Evolutionary conservation across 129 eudicot species (phyloP), one percentile per base, ranked within the genome.

Genomic region (Artemisia tridentata): DNA sequence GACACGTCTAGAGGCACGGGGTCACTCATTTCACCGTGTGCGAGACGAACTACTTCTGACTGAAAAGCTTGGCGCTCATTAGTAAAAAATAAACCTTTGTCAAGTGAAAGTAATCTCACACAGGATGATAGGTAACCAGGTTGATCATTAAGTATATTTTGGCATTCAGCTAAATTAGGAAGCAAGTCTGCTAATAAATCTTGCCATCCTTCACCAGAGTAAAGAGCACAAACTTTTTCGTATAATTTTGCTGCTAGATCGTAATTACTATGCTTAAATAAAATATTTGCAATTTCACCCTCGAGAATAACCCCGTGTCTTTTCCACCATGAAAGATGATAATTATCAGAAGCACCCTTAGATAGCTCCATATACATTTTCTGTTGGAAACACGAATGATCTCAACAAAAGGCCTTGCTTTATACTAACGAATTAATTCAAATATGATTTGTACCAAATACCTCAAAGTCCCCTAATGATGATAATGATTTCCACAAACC

Each of bases 1-100:
- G 98, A 93, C 27, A 95, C 99, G 53, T 95, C 99, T 59, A 95
- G 80, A 27, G 99, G 97, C 75, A 90, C 97, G 16, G 96, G 97
- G 65, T 88, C 84, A 77, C 85, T 75, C 97, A 88, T 86, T 81
- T 95, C 97, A 71, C 95, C 76, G 53, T 90, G 97, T 1, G 99
- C 99, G 65, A 95, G 91, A 66, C 74, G 81, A 20, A 95, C 90
- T 54, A 95, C 82, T 81, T 95, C 99, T 52, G 90, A 84, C 81
- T 95, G 99, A 81, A 90, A 82, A 55, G 88, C 89, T 71, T 90
- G 96, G 20, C 99, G 85, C 73, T 90, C 97, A 68, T 95, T 90
- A 41, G 75, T 72, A 65, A 73, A 86, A 80, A 95, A 95, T 79
- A 90, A 82, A 63, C 84, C 81, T 81, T 88, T 87, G 67, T 95